Conservation (phyloP, 1,139 yeast genomes). For the Suhomyces kunorum region DNA sequence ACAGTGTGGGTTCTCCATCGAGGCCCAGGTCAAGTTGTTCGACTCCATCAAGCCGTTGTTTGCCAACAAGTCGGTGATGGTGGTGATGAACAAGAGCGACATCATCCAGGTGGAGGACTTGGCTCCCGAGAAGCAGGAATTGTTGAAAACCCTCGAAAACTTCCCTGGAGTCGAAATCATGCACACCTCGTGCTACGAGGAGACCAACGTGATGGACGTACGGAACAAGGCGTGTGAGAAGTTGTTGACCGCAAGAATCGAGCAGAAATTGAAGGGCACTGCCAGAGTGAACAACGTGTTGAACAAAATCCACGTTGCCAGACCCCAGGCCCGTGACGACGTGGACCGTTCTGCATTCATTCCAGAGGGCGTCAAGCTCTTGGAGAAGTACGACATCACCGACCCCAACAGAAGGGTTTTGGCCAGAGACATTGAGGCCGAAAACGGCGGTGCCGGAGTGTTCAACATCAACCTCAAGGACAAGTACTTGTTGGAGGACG, state of each 20-base stretch:
- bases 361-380: constrained; percentile 67
- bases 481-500: constrained; percentile 87
- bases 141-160: constrained; percentile 61
- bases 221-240: constrained; percentile 98
- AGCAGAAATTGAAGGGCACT: constrained; percentile 92
- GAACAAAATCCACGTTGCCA: constrained; percentile 93
- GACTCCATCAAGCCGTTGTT: constrained; percentile 95
- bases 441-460: constrained; percentile 99
- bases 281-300: constrained; percentile 86
- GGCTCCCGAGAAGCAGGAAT: constrained; percentile 69
- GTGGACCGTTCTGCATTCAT: constrained; percentile 74
- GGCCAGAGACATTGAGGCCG: constrained; percentile 87
- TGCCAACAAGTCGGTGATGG: constrained; percentile 94
- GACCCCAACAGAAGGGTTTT: constrained; percentile 83
- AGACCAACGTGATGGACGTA: constrained; percentile 93
- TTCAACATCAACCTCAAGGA: constrained; percentile 91
- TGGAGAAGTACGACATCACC: constrained; percentile 68
- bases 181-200: constrained; percentile 91
- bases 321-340: constrained; percentile 88
- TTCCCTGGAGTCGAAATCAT: constrained; percentile 86
- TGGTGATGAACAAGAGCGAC: constrained; percentile 94
- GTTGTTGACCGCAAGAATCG: constrained; percentile 91
- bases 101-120: constrained; percentile 83
- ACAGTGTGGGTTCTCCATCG: constrained; percentile 97
- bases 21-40: constrained; percentile 95